Evolutionary conservation across 768 basidiomycete species (phyloP), one percentile per base, ranked within the genome.

Genomic region (Lactifluus subvellereus): DNA sequence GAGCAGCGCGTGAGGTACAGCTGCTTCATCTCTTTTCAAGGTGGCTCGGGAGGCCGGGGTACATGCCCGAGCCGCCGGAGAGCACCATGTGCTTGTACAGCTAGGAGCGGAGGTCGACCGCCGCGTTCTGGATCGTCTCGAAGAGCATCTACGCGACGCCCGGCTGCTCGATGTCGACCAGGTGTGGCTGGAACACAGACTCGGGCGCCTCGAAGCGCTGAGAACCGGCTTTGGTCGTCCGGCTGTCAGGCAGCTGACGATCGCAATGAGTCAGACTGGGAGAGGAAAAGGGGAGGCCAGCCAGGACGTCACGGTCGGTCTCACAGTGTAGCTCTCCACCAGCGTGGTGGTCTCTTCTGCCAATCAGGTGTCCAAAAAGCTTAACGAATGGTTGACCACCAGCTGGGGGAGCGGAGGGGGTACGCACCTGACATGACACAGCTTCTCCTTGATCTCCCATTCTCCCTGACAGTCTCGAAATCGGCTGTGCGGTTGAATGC

Each of bases 401-500:
- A 2, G 20, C 6, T 9, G 10, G n/a, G 35, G 42, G 65, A 48
- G 49, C 47, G 14, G 7, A 9, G 3, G 18, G 6, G 16, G 3
- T 40, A 35, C 55, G 35, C 67, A 94, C 92, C 91, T 96, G 71
- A 97, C 91, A 72, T 98, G 98, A 77, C 97, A 99, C 51, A 98
- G 76, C 74, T 95, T 97, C 80, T 99, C 97, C 77, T 99, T 99
- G 78, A 99, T 98, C 74, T 97, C n/a, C n/a, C n/a, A n/a, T n/a
- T n/a, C n/a, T n/a, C 93, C 37, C 96, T 79, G 20, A 99, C 97
- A 2, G 97, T 99, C 79, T 99, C 97, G 70, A 99, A 99, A 77
- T 99, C 97, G 32, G 97, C 97, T 2, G 97, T 99, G 45, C 97
- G 86, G 77, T 99, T 98, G 83, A 99, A 98, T 0, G 97, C 97